Evolutionary conservation across 257 asterid species (phyloP), one percentile per base, ranked within the genome.

Genomic region (Solanum ossicruentum): DNA sequence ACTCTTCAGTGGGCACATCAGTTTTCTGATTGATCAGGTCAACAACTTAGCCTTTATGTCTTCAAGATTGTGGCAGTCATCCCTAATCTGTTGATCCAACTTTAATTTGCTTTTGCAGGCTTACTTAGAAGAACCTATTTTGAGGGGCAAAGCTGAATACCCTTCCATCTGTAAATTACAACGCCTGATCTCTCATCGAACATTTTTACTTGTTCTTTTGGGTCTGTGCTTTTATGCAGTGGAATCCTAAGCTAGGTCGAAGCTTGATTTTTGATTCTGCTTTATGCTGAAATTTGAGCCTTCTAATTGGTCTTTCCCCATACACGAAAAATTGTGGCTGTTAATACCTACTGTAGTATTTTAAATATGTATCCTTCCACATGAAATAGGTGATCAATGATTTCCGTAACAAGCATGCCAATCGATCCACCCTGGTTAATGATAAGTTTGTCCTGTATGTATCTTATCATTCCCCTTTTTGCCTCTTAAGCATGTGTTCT

Each of bases 1-100:
- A 89, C 91, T 93, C 98, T 67, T 93, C 97, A 1, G 94, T 93
- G 32, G 98, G 98, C n/a, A 88, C 96, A 57, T 94, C 98, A 65
- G 56, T 90, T 78, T 93, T 94, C 88, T 89, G 88, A 89, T 85
- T 86, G 81, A 43, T 71, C 86, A 89, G 94, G 93, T 93, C 77
- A 23, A 26, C 63, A 43, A 51, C 65, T 77, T 51, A 5, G 47
- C 47, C 20, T 77, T 28, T 28, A 26, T 23, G 82, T 77, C 82
- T 49, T 77, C 63, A 51, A 51, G 82, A 51, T 26, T 77, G 82
- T 16, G 0, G 17, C 17, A 26, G 63, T 54, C 82, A 77, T 26
- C 63, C 23, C 7, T 51, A 77, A 51, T 45, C 63, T 77, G 82
- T 26, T 77, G 45, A 52, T 77, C 82, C 16, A 16, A 77, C 82